A percentile compares a stretch with the other conserved stretches of the same genome.
Evolutionary conservation across 768 basidiomycete genomes (phyloP).

Genomic region (Suillus ampliporus): DNA sequence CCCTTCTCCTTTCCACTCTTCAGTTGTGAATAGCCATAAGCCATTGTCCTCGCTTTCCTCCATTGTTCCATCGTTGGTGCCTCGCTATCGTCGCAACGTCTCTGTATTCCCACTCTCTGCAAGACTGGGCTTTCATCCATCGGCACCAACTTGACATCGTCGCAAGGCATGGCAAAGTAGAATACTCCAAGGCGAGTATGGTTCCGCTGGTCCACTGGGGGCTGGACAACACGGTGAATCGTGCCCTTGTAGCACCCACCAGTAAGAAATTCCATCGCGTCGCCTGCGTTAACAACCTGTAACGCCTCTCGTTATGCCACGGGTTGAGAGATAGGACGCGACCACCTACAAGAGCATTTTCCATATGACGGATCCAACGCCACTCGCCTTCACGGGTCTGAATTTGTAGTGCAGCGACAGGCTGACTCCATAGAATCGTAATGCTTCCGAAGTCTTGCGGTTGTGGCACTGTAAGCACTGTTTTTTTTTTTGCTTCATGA

Average conservation of each 20-base stretch:
- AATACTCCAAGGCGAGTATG: conserved; percentile 60
- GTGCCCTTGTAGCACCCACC: conserved; percentile 66
- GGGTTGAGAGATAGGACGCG: neutral
- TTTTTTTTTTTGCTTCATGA: neutral
- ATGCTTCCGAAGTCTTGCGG: conserved; percentile 57
- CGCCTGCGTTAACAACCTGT: conserved; percentile 67
- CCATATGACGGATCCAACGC: conserved; percentile 65
- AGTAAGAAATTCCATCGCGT: conserved; percentile 62
- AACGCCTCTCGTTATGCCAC: neutral
- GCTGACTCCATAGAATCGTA: conserved; percentile 66
- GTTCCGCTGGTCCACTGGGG: conserved; percentile 56
- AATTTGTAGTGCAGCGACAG: conserved; percentile 63
- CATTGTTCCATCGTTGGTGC: conserved; percentile 59
- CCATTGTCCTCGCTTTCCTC: conserved; percentile 51
- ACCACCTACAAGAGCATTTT: conserved; percentile 55
- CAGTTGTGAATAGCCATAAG: conserved; percentile 55
- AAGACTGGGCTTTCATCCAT: conserved; percentile 54
- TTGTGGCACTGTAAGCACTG: neutral
- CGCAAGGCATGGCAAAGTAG: conserved; percentile 60
- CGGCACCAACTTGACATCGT: conserved; percentile 52
- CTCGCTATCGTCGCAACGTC: conserved; percentile 42
- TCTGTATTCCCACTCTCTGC: conserved; percentile 46
- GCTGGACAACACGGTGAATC: conserved; percentile 65
- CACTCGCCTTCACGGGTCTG: conserved; percentile 55
- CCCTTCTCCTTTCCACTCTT: conserved; percentile 46